Conservation (phyloP, 495 filamentous ascomycete species). For the Cryomyces minteri region DNA sequence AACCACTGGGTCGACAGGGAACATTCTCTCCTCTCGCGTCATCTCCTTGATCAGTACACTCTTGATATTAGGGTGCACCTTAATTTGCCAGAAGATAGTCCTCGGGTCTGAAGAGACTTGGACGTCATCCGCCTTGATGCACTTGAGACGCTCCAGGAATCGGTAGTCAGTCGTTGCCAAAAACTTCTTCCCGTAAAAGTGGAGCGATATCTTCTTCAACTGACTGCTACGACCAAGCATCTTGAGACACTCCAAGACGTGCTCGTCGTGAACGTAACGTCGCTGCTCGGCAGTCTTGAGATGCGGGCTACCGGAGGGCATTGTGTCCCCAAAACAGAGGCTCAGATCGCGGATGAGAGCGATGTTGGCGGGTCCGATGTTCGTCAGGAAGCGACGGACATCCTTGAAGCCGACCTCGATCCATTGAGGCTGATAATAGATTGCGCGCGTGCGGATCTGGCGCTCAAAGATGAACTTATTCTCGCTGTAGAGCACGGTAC, state of each 20-base stretch:
- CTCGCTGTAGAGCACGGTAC: constrained; percentile 18
- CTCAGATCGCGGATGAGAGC: constrained; percentile 10
- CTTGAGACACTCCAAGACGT: constrained; percentile 14
- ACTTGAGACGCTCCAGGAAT: constrained; percentile 12
- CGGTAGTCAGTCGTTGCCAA: constrained; percentile 7
- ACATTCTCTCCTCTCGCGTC: constrained; percentile 13
- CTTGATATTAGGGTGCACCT: constrained; percentile 4
- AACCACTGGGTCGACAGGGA: no score
- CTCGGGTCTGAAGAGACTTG: not conserved
- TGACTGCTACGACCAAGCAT: constrained; percentile 6
- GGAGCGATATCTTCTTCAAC: constrained; percentile 10
- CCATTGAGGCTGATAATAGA: constrained; percentile 8
- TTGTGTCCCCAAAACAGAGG: constrained; percentile 13
- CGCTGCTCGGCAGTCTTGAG: constrained; percentile 9
- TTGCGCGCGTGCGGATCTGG: constrained; percentile 1
- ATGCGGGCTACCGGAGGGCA: constrained; percentile 10
- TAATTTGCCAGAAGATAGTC: constrained; percentile 1
- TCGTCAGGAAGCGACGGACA: constrained; percentile 12
- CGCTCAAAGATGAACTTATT: constrained; percentile 19
- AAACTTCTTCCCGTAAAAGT: constrained; percentile 11
- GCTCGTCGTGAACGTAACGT: constrained; percentile 17
- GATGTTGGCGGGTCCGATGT: constrained; percentile 14
- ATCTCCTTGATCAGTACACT: constrained; percentile 8
- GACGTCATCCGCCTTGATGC: constrained; percentile 15
- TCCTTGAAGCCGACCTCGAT: constrained; percentile 17